A percentile compares a stretch with the other conserved stretches of the same genome.
These are phyloP conservation scores for Alternaria dauci DNA, from an alignment of 2,329 filamentous ascomycete genomes.

Conservation along the genomic window DNA sequence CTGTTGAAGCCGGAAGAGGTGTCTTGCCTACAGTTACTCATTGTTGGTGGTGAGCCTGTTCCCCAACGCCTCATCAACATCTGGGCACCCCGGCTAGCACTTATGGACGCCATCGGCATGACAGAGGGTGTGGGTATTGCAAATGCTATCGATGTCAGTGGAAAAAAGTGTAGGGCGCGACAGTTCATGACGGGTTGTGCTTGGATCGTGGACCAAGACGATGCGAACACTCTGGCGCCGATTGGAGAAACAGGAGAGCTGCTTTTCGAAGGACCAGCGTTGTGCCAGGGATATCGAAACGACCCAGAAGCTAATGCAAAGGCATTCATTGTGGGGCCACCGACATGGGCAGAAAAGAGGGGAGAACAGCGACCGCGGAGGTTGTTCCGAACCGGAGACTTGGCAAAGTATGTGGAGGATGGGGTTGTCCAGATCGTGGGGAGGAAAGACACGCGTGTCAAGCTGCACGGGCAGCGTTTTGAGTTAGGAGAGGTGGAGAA, in stretches of 20 bases:
- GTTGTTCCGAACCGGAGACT: constrained; percentile 5
- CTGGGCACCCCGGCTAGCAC: constrained; percentile 9
- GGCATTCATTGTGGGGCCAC: not conserved
- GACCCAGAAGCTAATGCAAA: constrained; percentile 5
- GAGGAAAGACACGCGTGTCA: constrained; percentile 8
- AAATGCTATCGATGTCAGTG: constrained; percentile 4
- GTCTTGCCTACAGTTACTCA: constrained; percentile 6
- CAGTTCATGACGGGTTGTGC: constrained; percentile 10
- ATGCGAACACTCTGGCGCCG: constrained; percentile 2
- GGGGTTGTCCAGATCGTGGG: constrained; percentile 11
- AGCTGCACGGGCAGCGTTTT: constrained; percentile 6
- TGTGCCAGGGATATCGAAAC: constrained; percentile 6
- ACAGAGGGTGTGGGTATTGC: constrained; percentile 8
- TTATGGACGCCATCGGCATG: constrained; percentile 12
- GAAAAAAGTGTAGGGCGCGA: constrained; percentile 3
- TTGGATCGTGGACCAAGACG: constrained; percentile 10
- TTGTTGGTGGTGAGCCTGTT: constrained; percentile 10
- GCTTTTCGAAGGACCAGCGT: constrained; percentile 9
- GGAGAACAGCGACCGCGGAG: not conserved
- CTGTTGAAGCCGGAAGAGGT: constrained; percentile 9
- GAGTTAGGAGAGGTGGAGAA: constrained; percentile 10
- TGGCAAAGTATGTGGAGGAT: constrained; percentile 12
- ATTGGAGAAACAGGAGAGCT: constrained; percentile 9
- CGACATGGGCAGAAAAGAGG: not conserved
- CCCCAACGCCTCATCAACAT: constrained; percentile 7